phyloP scores from a whole-genome alignment of 2,329 filamentous ascomycete genomes.

The Rutstroemia sp. region DNA sequence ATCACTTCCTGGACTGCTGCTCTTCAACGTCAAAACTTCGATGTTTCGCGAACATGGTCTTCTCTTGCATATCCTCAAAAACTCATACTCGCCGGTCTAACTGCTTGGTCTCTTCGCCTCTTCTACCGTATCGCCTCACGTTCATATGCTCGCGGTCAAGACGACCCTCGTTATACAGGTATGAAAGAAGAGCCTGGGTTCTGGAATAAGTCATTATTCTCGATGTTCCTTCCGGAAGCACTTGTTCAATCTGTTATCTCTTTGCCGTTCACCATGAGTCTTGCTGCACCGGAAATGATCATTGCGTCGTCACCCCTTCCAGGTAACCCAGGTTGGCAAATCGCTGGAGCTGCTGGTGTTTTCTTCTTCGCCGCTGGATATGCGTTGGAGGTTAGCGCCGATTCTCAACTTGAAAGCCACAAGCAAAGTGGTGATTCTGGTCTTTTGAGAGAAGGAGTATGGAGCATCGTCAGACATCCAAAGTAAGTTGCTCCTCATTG shows the following conservation, averaged over 20 bases:
- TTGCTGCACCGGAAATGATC: not conserved
- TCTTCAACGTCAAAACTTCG: conserved; percentile 7
- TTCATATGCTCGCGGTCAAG: conserved; percentile 1
- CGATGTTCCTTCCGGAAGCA: conserved; percentile 10
- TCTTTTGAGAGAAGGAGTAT: conserved; percentile 8
- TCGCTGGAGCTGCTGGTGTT: conserved; percentile 6
- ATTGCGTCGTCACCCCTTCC: not conserved
- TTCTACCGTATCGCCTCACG: conserved; percentile 10
- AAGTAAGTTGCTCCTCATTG: conserved; percentile 4
- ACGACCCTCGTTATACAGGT: conserved; percentile 11
- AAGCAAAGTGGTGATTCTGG: not conserved
- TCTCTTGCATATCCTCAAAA: conserved; percentile 11
- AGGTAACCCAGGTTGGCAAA: conserved; percentile 5
- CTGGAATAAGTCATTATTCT: conserved; percentile 10
- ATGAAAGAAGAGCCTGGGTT: not conserved
- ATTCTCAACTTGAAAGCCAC: conserved; percentile 9
- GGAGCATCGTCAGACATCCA: conserved; percentile 15
- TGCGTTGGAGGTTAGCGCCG: conserved; percentile 12
- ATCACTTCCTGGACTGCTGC: conserved; percentile 11
- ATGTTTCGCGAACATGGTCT: conserved; percentile 3
- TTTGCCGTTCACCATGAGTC: conserved; percentile 10
- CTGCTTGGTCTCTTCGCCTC: conserved; percentile 9
- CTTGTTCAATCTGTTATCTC: conserved; percentile 10
- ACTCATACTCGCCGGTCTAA: conserved; percentile 9
- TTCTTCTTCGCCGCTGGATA: conserved; percentile 10